Percentiles rank a stretch among this genome's conserved stretches.
Evolutionary conservation across 2,329 filamentous ascomycete genomes (phyloP).

Genomic region (Helotiales sp.): DNA sequence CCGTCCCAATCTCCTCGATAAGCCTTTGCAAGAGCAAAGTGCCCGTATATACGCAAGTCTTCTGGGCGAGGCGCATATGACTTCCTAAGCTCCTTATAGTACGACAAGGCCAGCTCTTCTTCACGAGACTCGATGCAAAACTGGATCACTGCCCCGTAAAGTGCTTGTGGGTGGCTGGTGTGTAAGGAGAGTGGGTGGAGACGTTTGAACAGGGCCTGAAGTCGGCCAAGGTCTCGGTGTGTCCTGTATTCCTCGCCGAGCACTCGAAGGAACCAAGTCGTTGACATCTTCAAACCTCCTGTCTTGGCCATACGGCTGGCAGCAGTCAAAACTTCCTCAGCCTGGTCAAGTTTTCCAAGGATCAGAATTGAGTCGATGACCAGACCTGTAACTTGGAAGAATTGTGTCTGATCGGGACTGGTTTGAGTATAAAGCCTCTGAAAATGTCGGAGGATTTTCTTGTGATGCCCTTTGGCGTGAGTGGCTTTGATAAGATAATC

Average conservation of each 20-base stretch:
- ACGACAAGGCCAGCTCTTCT: slow-evolving; percentile 31
- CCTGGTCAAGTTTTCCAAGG: slow-evolving; percentile 24
- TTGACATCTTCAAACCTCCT: slow-evolving; percentile 27
- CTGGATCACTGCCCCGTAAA: slow-evolving; percentile 41
- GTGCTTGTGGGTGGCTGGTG: slow-evolving; percentile 32
- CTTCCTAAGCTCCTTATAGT: slow-evolving; percentile 30
- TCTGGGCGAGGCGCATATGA: slow-evolving; percentile 11
- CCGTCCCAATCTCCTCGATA: slow-evolving; percentile 39
- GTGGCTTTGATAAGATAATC: slow-evolving; percentile 35
- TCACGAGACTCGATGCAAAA: slow-evolving; percentile 41
- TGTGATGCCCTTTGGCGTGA: slow-evolving; percentile 30
- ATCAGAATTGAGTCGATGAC: slow-evolving; percentile 35
- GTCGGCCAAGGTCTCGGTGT: slow-evolving; percentile 33
- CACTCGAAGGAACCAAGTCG: slow-evolving; percentile 37
- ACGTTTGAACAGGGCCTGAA: slow-evolving; percentile 36
- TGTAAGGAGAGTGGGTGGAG: slow-evolving; percentile 25
- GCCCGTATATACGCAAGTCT: slow-evolving; percentile 38
- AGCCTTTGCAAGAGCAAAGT: slow-evolving; percentile 42
- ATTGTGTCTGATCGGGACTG: slow-evolving; percentile 26
- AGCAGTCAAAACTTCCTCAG: slow-evolving; percentile 35
- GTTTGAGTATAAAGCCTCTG: slow-evolving; percentile 29
- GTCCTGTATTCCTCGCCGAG: slow-evolving; percentile 39
- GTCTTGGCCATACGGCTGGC: slow-evolving; percentile 31
- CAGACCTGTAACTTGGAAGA: slow-evolving; percentile 27
- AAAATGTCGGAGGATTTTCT: slow-evolving; percentile 29